Percentiles rank a stretch among this genome's conserved stretches.
Evolutionary conservation across 2,329 filamentous ascomycete species (phyloP).

Genomic region (Colletotrichum camelliae): DNA sequence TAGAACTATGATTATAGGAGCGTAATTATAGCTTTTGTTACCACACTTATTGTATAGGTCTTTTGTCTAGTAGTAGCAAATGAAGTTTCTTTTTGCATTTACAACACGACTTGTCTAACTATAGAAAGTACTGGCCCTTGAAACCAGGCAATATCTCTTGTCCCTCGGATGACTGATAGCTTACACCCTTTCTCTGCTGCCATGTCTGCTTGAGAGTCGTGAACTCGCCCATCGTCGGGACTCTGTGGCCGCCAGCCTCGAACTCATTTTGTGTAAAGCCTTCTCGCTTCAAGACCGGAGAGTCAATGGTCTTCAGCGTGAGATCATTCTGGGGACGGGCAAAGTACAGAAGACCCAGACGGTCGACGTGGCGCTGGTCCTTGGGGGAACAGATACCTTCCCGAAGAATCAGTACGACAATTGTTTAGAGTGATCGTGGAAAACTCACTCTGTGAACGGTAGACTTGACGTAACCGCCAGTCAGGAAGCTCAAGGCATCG

Average conservation of each 20-base stretch:
- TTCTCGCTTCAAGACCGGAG: slow-evolving; percentile 38
- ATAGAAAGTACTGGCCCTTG: slow-evolving; percentile 27
- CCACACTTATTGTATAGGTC: no score
- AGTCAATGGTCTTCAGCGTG: slow-evolving; percentile 40
- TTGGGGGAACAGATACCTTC: slow-evolving; percentile 42
- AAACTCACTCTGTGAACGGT: slow-evolving; percentile 40
- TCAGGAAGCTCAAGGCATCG: slow-evolving; percentile 53
- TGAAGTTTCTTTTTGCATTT: accelerated
- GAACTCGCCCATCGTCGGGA: slow-evolving; percentile 43
- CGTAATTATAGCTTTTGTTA: no score
- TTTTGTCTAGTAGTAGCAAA: accelerated
- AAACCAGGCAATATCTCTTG: slow-evolving; percentile 40
- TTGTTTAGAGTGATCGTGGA: background rate
- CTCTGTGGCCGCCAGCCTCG: slow-evolving; percentile 32
- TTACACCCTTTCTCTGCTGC: slow-evolving; percentile 36
- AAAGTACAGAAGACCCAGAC: slow-evolving; percentile 57
- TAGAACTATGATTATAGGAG: no score
- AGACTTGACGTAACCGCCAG: slow-evolving; percentile 51
- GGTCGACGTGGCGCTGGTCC: slow-evolving; percentile 49
- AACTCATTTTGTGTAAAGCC: slow-evolving; percentile 42
- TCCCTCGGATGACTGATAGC: slow-evolving; percentile 31
- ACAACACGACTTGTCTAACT: accelerated
- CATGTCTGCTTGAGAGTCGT: slow-evolving; percentile 41
- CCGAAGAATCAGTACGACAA: background rate
- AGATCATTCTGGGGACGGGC: slow-evolving; percentile 48